A percentile compares a stretch with the other conserved stretches of the same genome.
phyloP scores from a whole-genome alignment of 306 rosid genomes.

The Quercus parvula region DNA sequence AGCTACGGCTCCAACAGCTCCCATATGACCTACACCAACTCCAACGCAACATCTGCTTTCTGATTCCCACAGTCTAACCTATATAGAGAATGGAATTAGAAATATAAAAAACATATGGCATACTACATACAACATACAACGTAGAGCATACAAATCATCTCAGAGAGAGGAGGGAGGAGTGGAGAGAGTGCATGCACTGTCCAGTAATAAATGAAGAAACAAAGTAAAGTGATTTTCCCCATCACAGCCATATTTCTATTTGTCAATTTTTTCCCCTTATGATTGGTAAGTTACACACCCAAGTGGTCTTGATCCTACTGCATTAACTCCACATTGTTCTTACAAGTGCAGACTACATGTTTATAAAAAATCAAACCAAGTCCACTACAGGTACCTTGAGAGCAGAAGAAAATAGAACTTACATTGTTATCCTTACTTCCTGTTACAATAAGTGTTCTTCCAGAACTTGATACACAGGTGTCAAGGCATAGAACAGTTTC shows the following conservation, averaged over 20 bases:
- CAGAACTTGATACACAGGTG: conserved; percentile 78
- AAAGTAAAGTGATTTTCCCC: neutral
- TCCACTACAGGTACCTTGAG: neutral
- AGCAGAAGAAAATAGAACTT: conserved; percentile 34
- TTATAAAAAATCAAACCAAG: neutral
- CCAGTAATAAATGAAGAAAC: neutral
- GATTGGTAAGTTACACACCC: neutral
- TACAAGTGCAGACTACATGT: neutral
- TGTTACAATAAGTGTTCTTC: conserved; percentile 63
- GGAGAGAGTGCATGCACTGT: neutral
- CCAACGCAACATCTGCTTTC: conserved; percentile 79
- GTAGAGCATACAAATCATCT: neutral
- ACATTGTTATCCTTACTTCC: conserved; percentile 95
- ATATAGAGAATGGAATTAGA: conserved; percentile 26
- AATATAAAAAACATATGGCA: conserved; percentile 3
- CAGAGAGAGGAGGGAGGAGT: neutral
- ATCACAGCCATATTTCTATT: neutral
- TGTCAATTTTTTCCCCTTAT: neutral
- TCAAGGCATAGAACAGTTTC: conserved; percentile 80
- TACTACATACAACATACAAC: too few relatives aligned
- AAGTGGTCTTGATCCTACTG: neutral
- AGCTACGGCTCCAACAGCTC: conserved; percentile 89
- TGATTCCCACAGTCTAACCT: conserved; percentile 96
- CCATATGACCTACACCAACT: conserved; percentile 80
- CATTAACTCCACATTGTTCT: neutral